Conservation (phyloP, 805 yeast genomes). For the Metschnikowia aberdeeniae region DNA sequence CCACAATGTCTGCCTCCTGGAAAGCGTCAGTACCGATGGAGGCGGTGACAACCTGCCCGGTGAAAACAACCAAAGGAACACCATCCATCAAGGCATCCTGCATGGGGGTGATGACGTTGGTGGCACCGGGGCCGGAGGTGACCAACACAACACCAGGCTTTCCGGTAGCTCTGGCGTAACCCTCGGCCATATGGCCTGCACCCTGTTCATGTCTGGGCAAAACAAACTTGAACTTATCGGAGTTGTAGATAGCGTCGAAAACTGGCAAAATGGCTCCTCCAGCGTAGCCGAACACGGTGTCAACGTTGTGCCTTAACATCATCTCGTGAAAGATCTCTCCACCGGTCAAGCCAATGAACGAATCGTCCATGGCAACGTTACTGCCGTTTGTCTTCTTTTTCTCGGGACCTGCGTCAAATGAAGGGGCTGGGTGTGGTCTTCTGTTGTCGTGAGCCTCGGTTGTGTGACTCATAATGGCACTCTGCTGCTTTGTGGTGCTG, state of each 20-base stretch:
- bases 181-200: conserved; percentile 99
- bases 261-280: conserved; percentile 99
- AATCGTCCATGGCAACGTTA: conserved; percentile 60
- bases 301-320: conserved; percentile 96
- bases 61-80: conserved; percentile 91
- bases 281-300: conserved; percentile 95
- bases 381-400: conserved; percentile 5
- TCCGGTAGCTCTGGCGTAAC: conserved; percentile 93
- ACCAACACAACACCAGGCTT: conserved; percentile 97
- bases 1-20: conserved; percentile 98
- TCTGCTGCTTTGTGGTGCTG: conserved; percentile 27
- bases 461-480: conserved; percentile 25
- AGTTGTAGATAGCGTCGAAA: conserved; percentile 92
- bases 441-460: conserved; percentile 16
- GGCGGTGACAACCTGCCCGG: conserved; percentile 95
- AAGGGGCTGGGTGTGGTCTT: conserved; percentile 47
- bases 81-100: conserved; percentile 98
- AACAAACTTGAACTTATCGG: conserved; percentile 82
- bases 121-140: conserved; percentile 99
- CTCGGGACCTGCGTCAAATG: conserved; percentile 39
- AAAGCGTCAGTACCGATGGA: conserved; percentile 98
- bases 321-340: conserved; percentile 98
- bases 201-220: conserved; percentile 98
- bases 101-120: conserved; percentile 97
- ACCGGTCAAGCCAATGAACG: conserved; percentile 94